These are phyloP conservation scores for Plenodomus tracheiphilus DNA, from an alignment of 2,329 filamentous ascomycete species.

Conservation along the genomic window DNA sequence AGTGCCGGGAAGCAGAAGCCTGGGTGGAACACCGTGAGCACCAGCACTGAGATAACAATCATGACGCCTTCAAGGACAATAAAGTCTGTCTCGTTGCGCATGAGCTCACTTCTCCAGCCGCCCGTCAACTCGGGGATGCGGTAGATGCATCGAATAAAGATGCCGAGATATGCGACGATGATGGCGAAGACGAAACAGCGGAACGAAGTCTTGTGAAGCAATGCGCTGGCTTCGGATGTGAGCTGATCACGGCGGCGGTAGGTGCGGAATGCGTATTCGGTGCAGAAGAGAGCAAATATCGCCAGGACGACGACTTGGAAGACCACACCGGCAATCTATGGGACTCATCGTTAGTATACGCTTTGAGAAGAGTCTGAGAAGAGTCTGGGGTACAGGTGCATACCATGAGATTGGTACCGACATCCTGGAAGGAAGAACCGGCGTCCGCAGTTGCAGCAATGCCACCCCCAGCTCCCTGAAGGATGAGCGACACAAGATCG, in stretches of 20 bases:
- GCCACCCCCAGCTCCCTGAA: constrained; percentile 62
- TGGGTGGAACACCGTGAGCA: constrained; percentile 55
- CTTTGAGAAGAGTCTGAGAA: too few relatives aligned
- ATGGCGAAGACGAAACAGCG: constrained; percentile 41
- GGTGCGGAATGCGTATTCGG: constrained; percentile 43
- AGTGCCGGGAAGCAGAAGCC: constrained; percentile 44
- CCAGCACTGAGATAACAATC: constrained; percentile 53
- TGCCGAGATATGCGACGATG: constrained; percentile 47
- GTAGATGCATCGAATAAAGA: constrained; percentile 54
- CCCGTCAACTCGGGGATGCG: constrained; percentile 54
- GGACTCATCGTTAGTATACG: not conserved
- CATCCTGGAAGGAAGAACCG: constrained; percentile 43
- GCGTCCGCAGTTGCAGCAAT: constrained; percentile 57
- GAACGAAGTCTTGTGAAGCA: constrained; percentile 31
- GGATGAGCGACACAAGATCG: constrained; percentile 61
- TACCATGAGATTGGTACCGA: constrained; percentile 58
- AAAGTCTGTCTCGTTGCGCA: constrained; percentile 54
- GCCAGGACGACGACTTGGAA: constrained; percentile 59
- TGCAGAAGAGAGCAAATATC: constrained; percentile 50
- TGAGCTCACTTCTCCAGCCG: constrained; percentile 52
- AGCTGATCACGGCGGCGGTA: constrained; percentile 32
- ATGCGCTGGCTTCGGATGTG: constrained; percentile 16
- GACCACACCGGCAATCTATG: constrained; percentile 56
- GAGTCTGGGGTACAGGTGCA: too few relatives aligned
- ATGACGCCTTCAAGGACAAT: constrained; percentile 59